A percentile compares a stretch with the other conserved stretches of the same genome.
Evolutionary conservation across 1,139 yeast genomes (phyloP).

Genomic region (Meyerozyma elateridarum): DNA sequence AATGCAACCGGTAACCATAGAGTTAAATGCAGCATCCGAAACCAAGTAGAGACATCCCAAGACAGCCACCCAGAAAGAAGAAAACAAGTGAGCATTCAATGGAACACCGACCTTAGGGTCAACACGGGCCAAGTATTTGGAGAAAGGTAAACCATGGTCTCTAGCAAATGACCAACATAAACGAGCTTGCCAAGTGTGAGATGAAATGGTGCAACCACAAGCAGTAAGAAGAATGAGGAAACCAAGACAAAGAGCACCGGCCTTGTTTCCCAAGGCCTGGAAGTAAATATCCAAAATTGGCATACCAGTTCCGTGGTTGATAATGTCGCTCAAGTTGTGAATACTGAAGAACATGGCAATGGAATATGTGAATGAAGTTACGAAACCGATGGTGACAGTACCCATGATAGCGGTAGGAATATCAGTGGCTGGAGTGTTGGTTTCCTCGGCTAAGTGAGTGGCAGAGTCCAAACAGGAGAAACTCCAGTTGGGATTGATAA

Average conservation of each 20-base stretch:
- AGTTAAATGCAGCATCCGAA: conserved; percentile 52
- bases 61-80: conserved; percentile 41
- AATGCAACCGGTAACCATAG: conserved; percentile 53
- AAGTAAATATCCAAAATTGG: conserved; percentile 39
- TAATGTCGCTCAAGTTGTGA: conserved; percentile 26
- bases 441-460: conserved; percentile 40
- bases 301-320: conserved; percentile 29
- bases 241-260: conserved; percentile 37
- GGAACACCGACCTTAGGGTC: conserved; percentile 46
- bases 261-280: conserved; percentile 31
- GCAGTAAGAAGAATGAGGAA: conserved; percentile 34
- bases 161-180: conserved; percentile 76
- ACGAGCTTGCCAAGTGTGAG: conserved; percentile 40
- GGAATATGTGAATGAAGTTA: conserved; percentile 36
- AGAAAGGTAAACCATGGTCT: conserved; percentile 52
- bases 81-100: conserved; percentile 49
- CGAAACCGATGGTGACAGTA: conserved; percentile 38
- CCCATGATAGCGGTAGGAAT: conserved; percentile 41
- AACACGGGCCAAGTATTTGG: conserved; percentile 43
- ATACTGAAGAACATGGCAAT: conserved; percentile 42
- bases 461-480: conserved; percentile 42
- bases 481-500: conserved; percentile 42
- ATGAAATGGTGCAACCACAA: conserved; percentile 37
- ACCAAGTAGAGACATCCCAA: conserved; percentile 51
- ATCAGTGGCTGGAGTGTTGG: conserved; percentile 31